Evolutionary conservation across 495 filamentous ascomycete genomes (phyloP).

Genomic region (Aspergillus nidulans): DNA sequence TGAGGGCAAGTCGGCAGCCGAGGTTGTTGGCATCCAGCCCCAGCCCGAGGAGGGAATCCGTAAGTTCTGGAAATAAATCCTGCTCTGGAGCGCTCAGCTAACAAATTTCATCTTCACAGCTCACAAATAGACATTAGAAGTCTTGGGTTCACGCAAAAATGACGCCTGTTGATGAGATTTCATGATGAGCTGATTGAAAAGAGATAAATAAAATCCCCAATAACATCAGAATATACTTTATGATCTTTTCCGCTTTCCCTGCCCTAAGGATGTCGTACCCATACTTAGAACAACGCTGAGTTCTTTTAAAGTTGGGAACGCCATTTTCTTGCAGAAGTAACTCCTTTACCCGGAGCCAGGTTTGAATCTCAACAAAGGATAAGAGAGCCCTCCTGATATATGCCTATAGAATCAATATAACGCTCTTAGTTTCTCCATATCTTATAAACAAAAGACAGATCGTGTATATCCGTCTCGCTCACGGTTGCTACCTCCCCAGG

Average conservation of each 20-base stretch:
- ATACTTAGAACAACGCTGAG: no score
- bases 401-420: no score
- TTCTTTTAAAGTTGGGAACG: no score
- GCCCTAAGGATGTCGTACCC: not conserved
- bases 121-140: constrained; percentile 32
- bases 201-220: not conserved
- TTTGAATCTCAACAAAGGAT: no score
- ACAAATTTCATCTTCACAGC: constrained; percentile 16
- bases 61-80: constrained; percentile 32
- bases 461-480: no score
- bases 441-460: no score
- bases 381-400: no score
- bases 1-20: constrained; percentile 55
- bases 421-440: no score
- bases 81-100: not conserved
- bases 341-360: no score
- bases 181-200: constrained; percentile 4
- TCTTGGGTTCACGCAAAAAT: constrained; percentile 1
- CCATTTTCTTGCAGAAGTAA: no score
- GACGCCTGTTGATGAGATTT: constrained; percentile 6
- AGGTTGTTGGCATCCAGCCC: constrained; percentile 60
- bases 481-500: not conserved
- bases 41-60: constrained; percentile 64
- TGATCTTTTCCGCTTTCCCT: not conserved
- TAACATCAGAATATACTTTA: not conserved